A percentile compares a stretch with the other conserved stretches of the same genome.
These are phyloP conservation scores for Russula emetica DNA, from an alignment of 768 basidiomycete species.

Conservation along the genomic window DNA sequence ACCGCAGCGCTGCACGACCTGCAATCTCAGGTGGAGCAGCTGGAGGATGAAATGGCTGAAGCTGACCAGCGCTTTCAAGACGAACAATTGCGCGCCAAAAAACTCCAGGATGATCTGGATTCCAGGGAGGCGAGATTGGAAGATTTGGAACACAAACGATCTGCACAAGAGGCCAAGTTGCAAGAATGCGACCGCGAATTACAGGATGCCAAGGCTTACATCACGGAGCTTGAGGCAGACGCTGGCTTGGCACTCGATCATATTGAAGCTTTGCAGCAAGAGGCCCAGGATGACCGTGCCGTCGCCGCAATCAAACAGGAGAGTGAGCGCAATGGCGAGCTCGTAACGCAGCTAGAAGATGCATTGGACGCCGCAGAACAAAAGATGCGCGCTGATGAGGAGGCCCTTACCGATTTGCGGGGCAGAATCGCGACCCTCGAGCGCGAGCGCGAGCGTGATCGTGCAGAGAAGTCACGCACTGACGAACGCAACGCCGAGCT, in stretches of 20 bases:
- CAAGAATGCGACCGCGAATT: slow-evolving; percentile 33
- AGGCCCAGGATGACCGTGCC: slow-evolving; percentile 45
- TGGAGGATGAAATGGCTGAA: slow-evolving; percentile 56
- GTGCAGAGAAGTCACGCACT: slow-evolving; percentile 33
- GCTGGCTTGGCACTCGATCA: slow-evolving; percentile 48
- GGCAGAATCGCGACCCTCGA: slow-evolving; percentile 51
- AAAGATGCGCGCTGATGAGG: slow-evolving; percentile 62
- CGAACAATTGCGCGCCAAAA: slow-evolving; percentile 43
- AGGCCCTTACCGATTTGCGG: slow-evolving; percentile 47
- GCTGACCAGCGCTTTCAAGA: slow-evolving; percentile 51
- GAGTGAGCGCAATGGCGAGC: slow-evolving; percentile 48
- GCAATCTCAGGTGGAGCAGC: slow-evolving; percentile 52
- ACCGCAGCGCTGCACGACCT: slow-evolving; percentile 58
- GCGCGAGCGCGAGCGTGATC: slow-evolving; percentile 46
- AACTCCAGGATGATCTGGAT: slow-evolving; percentile 41
- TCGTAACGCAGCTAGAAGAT: slow-evolving; percentile 65
- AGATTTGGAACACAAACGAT: slow-evolving; percentile 27
- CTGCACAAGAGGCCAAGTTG: slow-evolving; percentile 26
- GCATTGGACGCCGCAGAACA: slow-evolving; percentile 71
- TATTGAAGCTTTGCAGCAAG: slow-evolving; percentile 53
- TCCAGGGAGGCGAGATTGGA: slow-evolving; percentile 33
- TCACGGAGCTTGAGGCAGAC: slow-evolving; percentile 59
- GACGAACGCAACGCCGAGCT: slow-evolving; percentile 31
- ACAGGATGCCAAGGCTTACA: slow-evolving; percentile 45
- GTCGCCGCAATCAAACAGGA: slow-evolving; percentile 36